Percentiles rank a stretch among this genome's conserved stretches.
Conservation (phyloP, 768 basidiomycete species). For the Amanita thiersii region DNA sequence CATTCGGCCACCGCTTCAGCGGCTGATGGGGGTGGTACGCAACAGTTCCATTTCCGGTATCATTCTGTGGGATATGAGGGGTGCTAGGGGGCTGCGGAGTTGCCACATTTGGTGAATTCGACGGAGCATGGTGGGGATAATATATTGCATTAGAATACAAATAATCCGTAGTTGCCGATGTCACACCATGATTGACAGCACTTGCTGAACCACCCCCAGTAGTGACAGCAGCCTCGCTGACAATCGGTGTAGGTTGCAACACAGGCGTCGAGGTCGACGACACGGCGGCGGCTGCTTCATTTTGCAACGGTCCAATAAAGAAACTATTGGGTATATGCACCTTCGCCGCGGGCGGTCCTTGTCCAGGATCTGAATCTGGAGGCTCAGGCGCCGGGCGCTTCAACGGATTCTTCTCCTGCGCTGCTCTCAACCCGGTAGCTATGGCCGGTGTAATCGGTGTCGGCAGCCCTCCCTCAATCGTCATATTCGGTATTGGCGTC, state of each 20-base stretch:
- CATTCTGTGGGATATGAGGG: slow-evolving; percentile 7
- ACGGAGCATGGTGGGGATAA: slow-evolving; percentile 15
- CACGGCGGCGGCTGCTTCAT: slow-evolving; percentile 10
- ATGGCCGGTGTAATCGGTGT: slow-evolving; percentile 6
- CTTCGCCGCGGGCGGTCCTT: slow-evolving; percentile 13
- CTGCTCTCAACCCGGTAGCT: slow-evolving; percentile 16
- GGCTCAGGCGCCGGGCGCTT: slow-evolving; percentile 19
- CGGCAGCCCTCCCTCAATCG: slow-evolving; percentile 10
- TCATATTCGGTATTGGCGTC: not conserved
- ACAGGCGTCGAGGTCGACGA: slow-evolving; percentile 9
- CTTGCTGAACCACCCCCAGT: not conserved
- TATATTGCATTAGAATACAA: slow-evolving; percentile 11
- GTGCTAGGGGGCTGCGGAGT: slow-evolving; percentile 9
- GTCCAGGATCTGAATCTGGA: slow-evolving; percentile 2
- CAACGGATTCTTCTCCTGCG: slow-evolving; percentile 12
- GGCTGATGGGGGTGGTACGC: slow-evolving; percentile 55
- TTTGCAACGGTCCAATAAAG: slow-evolving; percentile 16
- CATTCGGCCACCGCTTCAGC: slow-evolving; percentile 70
- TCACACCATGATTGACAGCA: slow-evolving; percentile 2
- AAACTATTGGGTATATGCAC: slow-evolving; percentile 24
- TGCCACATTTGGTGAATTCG: slow-evolving; percentile 10
- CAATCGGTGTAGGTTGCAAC: not conserved
- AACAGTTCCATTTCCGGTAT: slow-evolving; percentile 13
- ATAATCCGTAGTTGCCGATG: slow-evolving; percentile 7
- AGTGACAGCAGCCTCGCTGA: not conserved